phyloP scores from a whole-genome alignment of 176 grass and related monocot genomes.

The Aegilops sharonensis region DNA sequence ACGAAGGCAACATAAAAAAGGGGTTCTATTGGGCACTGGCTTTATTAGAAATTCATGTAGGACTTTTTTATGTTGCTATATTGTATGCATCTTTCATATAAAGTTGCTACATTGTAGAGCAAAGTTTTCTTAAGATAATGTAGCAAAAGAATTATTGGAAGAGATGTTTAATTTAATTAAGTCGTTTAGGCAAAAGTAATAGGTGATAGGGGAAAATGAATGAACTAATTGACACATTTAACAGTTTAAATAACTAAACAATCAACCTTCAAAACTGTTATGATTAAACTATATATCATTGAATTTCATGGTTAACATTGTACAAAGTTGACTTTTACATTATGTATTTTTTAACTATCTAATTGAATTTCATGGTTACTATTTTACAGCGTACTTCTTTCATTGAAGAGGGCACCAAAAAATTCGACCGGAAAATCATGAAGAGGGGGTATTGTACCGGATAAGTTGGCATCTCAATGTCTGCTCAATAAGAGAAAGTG shows the following conservation, averaged over 20 bases:
- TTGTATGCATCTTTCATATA: background rate
- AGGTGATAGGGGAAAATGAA: background rate
- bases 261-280: background rate
- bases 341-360: too few species aligned
- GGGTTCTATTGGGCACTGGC: too few species aligned
- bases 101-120: too few species aligned
- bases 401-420: background rate
- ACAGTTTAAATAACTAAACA: background rate
- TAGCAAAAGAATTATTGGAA: background rate
- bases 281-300: background rate
- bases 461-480: slow-evolving; percentile 63
- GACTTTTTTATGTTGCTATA: too few species aligned
- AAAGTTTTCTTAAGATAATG: background rate
- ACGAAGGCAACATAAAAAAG: too few species aligned
- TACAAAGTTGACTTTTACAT: background rate
- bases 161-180: too few species aligned
- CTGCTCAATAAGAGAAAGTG: slow-evolving; percentile 47
- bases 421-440: background rate
- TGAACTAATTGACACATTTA: background rate
- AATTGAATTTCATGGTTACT: too few species aligned
- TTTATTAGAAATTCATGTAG: too few species aligned
- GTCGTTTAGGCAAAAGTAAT: background rate
- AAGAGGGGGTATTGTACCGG: slow-evolving; percentile 75
- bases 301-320: background rate
- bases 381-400: too few species aligned